Conservation (phyloP, 108 stramenopile genomes). For the Nannochloropsis oceanica region DNA sequence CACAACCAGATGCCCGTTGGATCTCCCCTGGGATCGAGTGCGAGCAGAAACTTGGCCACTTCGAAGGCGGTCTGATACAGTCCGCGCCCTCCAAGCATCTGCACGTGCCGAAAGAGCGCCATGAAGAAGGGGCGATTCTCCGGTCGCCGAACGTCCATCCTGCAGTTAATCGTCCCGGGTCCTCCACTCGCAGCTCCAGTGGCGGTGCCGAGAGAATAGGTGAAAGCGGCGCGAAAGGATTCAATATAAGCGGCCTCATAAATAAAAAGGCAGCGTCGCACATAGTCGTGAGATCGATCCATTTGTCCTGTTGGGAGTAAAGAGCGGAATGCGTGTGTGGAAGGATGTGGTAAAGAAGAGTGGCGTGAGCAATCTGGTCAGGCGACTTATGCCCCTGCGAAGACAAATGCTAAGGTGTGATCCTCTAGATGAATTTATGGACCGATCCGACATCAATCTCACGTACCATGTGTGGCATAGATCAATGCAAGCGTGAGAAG, state of each 20-base stretch:
- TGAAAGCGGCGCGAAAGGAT: not conserved
- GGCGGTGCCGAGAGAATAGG: no score
- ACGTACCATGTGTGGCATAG: constrained; percentile 28
- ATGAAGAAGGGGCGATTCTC: not conserved
- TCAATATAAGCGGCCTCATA: not conserved
- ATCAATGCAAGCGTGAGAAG: constrained; percentile 27
- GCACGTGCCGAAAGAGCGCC: not conserved
- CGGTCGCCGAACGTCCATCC: not conserved
- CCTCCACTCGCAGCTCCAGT: no score
- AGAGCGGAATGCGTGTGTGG: no score
- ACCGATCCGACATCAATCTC: no score
- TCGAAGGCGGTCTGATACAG: constrained; percentile 20
- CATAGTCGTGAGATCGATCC: not conserved
- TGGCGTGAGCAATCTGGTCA: no score
- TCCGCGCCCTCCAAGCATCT: constrained; percentile 21
- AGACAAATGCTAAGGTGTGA: no score
- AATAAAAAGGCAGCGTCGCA: not conserved
- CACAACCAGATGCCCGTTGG: constrained; percentile 24
- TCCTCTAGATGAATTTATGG: no score
- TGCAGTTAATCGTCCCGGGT: not conserved
- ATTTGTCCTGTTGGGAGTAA: not conserved
- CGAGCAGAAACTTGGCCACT: constrained; percentile 12
- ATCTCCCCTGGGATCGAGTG: constrained; percentile 22
- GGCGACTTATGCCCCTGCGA: no score
- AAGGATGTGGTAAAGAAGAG: no score